Evolutionary conservation across 148 eudicot genomes (phyloP), one percentile per base, ranked within the genome.

Genomic region (Limonium bicolor): DNA sequence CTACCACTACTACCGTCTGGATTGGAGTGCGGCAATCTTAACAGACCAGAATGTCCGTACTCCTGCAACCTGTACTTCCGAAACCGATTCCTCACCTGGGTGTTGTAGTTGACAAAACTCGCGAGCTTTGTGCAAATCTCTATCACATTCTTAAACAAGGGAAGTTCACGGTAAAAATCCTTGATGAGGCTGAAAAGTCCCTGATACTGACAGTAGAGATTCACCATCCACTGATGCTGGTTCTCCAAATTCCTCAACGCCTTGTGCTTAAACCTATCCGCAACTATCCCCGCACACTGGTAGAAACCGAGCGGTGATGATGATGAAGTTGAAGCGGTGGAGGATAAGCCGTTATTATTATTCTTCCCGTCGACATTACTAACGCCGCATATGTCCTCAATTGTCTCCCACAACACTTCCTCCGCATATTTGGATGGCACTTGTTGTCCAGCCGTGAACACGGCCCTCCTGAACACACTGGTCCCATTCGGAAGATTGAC

Each of bases 171-270:
- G 21, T 54, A 64, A 20, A 88, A 77, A 54, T 88, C 94, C 69
- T 88, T 77, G 29, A 88, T 68, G 67, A 88, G 64, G 37, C 74
- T 60, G 56, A 37, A 53, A 39, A 88, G 69, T 6, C 74, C 97
- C 41, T 70, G 86, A 55, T 46, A 70, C 66, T 83, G 97, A 62
- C 97, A 88, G 19, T 74, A 65, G 40, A 83, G 71, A 39, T 88
- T 88, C 20, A 88, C 69, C 97, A 88, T 83, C 94, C 94, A 88
- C n/a, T 61, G 94, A 68, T 83, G 66, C 50, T 68, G 92, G 49
- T 30, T 39, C 65, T 88, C 97, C 26, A 88, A 61, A 56, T 67
- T 77, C 74, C 49, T 74, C 64, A 88, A 69, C 9, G 86, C 84
- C 53, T 74, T 54, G 49, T 60, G 57, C 55, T 74, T 83, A 48